Percentiles rank a stretch among this genome's conserved stretches.
phyloP scores from a whole-genome alignment of 1,284 basidiomycete genomes.

The Rhodotorula sp. region DNA sequence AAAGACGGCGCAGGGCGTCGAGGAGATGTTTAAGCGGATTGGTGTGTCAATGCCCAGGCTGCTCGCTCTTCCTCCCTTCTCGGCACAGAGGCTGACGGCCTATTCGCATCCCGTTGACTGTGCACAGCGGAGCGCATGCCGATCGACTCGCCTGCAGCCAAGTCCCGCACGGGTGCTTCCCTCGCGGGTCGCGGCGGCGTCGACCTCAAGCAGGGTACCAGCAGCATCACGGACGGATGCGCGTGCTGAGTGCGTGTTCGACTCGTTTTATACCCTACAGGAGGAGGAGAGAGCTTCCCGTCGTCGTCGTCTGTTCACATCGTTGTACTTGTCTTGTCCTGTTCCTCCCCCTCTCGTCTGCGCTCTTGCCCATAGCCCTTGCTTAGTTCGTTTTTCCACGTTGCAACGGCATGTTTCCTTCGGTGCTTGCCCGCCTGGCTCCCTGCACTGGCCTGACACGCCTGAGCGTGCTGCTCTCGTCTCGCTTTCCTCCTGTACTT shows the following conservation, averaged over 20 bases:
- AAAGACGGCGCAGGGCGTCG: conserved; percentile 94
- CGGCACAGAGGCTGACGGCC: background rate
- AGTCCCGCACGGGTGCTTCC: conserved; percentile 46
- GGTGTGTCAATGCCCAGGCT: conserved; percentile 57
- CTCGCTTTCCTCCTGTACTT: background rate
- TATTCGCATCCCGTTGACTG: background rate
- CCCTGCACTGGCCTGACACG: no score
- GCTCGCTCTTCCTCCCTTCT: no score
- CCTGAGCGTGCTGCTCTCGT: background rate
- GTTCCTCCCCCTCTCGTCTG: background rate
- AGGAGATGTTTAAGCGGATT: conserved; percentile 97
- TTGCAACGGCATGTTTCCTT: background rate
- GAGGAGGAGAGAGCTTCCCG: background rate
- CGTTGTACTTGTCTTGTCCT: background rate
- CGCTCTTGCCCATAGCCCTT: background rate
- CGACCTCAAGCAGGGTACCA: conserved; percentile 47
- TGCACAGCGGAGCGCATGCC: conserved; percentile 88
- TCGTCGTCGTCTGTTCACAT: background rate
- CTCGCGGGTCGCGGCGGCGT: conserved; percentile 29
- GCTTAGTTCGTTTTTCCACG: background rate
- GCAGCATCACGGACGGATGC: conserved; percentile 68
- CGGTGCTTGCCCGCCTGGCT: no score
- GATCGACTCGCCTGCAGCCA: conserved; percentile 78
- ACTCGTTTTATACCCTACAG: no score
- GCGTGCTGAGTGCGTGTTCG: conserved; percentile 58